These are phyloP conservation scores for Heterobasidion parviporum DNA, from an alignment of 1,284 basidiomycete genomes.

Conservation along the genomic window DNA sequence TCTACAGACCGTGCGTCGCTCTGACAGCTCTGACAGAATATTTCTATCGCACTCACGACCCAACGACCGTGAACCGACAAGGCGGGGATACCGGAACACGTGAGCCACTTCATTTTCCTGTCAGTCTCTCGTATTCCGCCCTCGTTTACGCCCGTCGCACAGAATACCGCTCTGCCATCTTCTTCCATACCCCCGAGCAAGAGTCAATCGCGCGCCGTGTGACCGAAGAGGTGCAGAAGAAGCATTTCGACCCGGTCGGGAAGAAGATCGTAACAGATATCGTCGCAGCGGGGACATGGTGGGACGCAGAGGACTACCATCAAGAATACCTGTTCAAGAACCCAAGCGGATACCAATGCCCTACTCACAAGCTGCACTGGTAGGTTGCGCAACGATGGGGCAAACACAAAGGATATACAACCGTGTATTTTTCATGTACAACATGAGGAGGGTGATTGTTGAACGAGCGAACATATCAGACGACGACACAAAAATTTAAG, in stretches of 20 bases:
- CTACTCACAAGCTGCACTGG: slow-evolving; percentile 46
- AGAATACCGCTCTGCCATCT: slow-evolving; percentile 95
- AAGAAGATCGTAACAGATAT: slow-evolving; percentile 78
- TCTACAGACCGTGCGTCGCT: not conserved
- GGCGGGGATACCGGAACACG: slow-evolving; percentile 74
- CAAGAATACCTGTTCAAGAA: slow-evolving; percentile 77
- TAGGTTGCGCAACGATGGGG: slow-evolving; percentile 15
- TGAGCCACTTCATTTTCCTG: slow-evolving; percentile 30
- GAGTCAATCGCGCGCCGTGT: slow-evolving; percentile 68
- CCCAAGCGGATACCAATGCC: slow-evolving; percentile 49
- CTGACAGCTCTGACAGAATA: slow-evolving; percentile 49
- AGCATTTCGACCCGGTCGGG: slow-evolving; percentile 72
- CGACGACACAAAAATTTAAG: too few relatives aligned
- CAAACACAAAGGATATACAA: not conserved
- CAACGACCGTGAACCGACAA: slow-evolving; percentile 77
- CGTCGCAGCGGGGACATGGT: slow-evolving; percentile 61
- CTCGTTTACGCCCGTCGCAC: slow-evolving; percentile 4
- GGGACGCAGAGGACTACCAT: slow-evolving; percentile 81
- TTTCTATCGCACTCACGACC: slow-evolving; percentile 93
- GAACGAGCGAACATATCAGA: too few relatives aligned
- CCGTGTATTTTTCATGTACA: too few relatives aligned
- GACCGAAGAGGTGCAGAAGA: slow-evolving; percentile 79
- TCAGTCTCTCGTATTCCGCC: not conserved
- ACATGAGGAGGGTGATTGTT: too few relatives aligned
- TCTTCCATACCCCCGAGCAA: slow-evolving; percentile 76